phyloP scores from a whole-genome alignment of 73 alveolate genomes.

The Paramecium biaurelia region DNA sequence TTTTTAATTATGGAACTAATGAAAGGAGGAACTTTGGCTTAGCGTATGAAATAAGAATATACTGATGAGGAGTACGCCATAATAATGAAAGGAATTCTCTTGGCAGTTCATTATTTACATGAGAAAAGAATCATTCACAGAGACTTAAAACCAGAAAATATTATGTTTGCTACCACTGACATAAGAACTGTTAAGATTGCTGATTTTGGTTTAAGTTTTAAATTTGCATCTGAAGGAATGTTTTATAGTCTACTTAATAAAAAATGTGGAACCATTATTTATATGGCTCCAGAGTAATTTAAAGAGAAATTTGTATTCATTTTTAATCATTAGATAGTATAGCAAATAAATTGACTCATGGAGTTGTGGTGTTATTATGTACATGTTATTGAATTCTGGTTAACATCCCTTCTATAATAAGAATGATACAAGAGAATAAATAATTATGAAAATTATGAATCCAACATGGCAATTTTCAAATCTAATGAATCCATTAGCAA shows the following conservation, averaged over 20 bases:
- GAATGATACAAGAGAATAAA: constrained; percentile 68
- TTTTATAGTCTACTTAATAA: neutral
- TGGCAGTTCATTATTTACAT: constrained; percentile 57
- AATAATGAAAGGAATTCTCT: constrained; percentile 55
- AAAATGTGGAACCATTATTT: constrained; percentile 77
- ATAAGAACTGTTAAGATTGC: constrained; percentile 68
- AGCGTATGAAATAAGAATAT: constrained; percentile 35
- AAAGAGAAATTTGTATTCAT: constrained; percentile 39
- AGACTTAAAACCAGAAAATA: constrained; percentile 83
- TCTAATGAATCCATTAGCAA: constrained; percentile 70
- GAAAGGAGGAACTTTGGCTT: constrained; percentile 75
- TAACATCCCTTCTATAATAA: constrained; percentile 76
- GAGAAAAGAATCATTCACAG: constrained; percentile 71
- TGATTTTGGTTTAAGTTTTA: constrained; percentile 74
- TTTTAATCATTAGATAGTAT: constrained; percentile 37
- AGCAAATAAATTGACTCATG: constrained; percentile 81
- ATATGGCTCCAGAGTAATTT: constrained; percentile 94
- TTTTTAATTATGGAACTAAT: constrained; percentile 81
- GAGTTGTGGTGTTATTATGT: constrained; percentile 85
- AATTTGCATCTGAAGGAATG: constrained; percentile 25
- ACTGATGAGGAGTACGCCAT: constrained; percentile 39
- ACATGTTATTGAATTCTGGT: constrained; percentile 71
- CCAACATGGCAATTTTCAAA: constrained; percentile 54
- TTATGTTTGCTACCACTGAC: constrained; percentile 42
- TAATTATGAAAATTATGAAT: constrained; percentile 62